A percentile compares a stretch with the other conserved stretches of the same genome.
These are phyloP conservation scores for Silene conica DNA, from an alignment of 148 eudicot genomes.

Conservation along the genomic window DNA sequence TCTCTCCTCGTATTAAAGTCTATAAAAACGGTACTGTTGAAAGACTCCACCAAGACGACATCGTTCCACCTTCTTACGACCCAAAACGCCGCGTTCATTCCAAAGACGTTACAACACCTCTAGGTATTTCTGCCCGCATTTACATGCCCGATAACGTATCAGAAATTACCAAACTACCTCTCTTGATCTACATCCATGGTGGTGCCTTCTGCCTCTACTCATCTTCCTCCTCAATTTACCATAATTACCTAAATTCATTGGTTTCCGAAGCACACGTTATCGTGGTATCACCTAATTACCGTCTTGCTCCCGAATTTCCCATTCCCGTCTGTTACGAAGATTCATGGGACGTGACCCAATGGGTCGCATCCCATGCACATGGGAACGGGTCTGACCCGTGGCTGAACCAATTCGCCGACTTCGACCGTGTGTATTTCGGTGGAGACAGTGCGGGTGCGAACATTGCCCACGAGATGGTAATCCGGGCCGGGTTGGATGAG, in stretches of 20 bases:
- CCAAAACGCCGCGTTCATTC: slow-evolving; percentile 31
- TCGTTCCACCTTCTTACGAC: slow-evolving; percentile 25
- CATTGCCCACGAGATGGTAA: slow-evolving; percentile 35
- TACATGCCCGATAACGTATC: slow-evolving; percentile 14
- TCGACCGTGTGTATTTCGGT: slow-evolving; percentile 27
- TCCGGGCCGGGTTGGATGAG: slow-evolving; percentile 19
- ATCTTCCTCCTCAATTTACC: slow-evolving; percentile 31
- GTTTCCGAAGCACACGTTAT: slow-evolving; percentile 23
- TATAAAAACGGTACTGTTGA: slow-evolving; percentile 38
- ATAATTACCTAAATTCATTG: slow-evolving; percentile 30
- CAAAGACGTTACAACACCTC: slow-evolving; percentile 32
- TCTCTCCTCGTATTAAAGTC: slow-evolving; percentile 39
- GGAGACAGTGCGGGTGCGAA: slow-evolving; percentile 64
- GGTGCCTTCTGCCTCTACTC: slow-evolving; percentile 45
- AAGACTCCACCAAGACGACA: slow-evolving; percentile 14
- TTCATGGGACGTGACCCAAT: slow-evolving; percentile 37
- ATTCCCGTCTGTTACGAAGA: slow-evolving; percentile 48
- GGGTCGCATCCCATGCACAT: slow-evolving; percentile 22
- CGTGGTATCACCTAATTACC: slow-evolving; percentile 37
- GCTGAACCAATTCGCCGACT: slow-evolving; percentile 29
- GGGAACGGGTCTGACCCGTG: slow-evolving; percentile 27
- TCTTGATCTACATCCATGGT: slow-evolving; percentile 41
- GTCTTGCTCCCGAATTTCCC: slow-evolving; percentile 49
- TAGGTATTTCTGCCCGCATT: slow-evolving; percentile 29
- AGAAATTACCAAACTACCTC: slow-evolving; percentile 22